Evolutionary conservation across 352 stramenopile genomes (phyloP).

Genomic region (Pythium volutum): DNA sequence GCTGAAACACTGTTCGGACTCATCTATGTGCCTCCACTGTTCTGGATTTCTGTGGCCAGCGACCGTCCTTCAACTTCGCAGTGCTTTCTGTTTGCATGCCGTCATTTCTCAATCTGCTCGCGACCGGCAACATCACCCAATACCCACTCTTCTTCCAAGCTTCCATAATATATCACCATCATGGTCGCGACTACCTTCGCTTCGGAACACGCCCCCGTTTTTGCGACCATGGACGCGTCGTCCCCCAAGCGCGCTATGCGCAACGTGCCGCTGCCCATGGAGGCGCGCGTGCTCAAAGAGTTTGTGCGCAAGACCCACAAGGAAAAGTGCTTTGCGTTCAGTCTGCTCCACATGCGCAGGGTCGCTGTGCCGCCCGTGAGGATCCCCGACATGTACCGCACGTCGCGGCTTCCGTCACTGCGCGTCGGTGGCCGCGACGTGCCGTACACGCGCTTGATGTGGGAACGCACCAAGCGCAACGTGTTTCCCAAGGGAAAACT

Average conservation of each 20-base stretch:
- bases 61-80: neutral
- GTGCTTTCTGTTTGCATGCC: neutral
- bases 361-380: slow-evolving; percentile 44
- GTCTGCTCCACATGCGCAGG: slow-evolving; percentile 41
- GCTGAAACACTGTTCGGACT: neutral
- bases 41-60: neutral
- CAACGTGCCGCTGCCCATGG: slow-evolving; percentile 19
- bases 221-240: neutral
- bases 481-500: slow-evolving; percentile 3
- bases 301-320: slow-evolving; percentile 34
- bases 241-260: neutral
- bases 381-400: slow-evolving; percentile 37
- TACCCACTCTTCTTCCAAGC: neutral
- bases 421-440: slow-evolving; percentile 44
- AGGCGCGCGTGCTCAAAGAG: slow-evolving; percentile 43
- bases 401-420: slow-evolving; percentile 1
- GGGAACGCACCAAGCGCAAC: slow-evolving; percentile 44
- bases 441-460: slow-evolving; percentile 55
- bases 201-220: neutral
- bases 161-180: neutral
- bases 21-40: neutral
- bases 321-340: slow-evolving; percentile 33
- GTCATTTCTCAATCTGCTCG: slow-evolving; percentile 5
- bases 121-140: neutral
- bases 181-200: slow-evolving; percentile 7